Percentiles rank a stretch among this genome's conserved stretches.
phyloP scores from a whole-genome alignment of 2,329 filamentous ascomycete genomes.

The Teratosphaeria destructans region DNA sequence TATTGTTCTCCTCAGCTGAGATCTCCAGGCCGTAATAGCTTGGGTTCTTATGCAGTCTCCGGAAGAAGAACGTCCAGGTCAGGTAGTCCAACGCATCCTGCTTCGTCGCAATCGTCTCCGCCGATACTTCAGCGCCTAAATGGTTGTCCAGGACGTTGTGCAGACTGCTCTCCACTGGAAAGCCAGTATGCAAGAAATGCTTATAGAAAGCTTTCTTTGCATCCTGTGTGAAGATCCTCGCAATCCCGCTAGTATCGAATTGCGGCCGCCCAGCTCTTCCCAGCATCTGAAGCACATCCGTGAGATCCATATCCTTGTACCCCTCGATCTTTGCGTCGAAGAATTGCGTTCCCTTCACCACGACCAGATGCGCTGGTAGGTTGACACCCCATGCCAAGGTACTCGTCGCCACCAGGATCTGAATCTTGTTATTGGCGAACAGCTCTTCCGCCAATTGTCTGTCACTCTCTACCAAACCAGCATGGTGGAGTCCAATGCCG shows the following conservation, averaged over 20 bases:
- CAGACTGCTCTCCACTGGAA: conserved; percentile 90
- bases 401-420: conserved; percentile 89
- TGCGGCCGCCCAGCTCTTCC: conserved; percentile 91
- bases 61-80: conserved; percentile 99
- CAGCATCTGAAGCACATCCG: conserved; percentile 95
- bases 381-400: conserved; percentile 98
- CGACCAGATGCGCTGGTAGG: conserved; percentile 86
- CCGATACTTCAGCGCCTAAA: conserved; percentile 85
- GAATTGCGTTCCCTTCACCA: conserved; percentile 96
- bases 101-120: conserved; percentile 84
- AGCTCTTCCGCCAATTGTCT: conserved; percentile 85
- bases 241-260: conserved; percentile 92
- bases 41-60: conserved; percentile 92
- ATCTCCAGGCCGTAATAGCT: conserved; percentile 96
- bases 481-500: conserved; percentile 93
- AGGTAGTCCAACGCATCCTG: conserved; percentile 96
- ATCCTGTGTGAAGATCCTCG: conserved; percentile 94
- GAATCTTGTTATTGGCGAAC: conserved; percentile 95
- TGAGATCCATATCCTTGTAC: conserved; percentile 98
- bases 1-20: conserved; percentile 83
- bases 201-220: conserved; percentile 99
- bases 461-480: conserved; percentile 90
- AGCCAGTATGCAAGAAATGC: conserved; percentile 95
- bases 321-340: conserved; percentile 97
- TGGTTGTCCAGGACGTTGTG: conserved; percentile 97